Base-by-base conservation (phyloP, 495 filamentous ascomycete species). In the Oleoguttula mirabilis region DNA sequence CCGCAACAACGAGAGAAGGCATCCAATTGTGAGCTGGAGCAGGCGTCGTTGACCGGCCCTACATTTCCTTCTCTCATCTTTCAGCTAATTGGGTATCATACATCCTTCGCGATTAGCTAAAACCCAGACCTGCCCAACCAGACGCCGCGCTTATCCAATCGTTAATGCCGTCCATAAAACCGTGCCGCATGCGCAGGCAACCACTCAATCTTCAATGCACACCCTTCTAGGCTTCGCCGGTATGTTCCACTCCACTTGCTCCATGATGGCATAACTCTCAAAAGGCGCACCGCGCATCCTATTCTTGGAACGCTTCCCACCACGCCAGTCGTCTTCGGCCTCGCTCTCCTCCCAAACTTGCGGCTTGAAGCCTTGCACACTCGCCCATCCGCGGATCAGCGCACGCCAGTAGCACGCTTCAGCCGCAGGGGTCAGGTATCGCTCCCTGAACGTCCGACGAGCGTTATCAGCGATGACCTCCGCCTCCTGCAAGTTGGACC, bases 341-440 rank as follows among this genome's bases (percentile, higher is more conserved):
- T 50, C 16, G 12, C 33, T 20, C 10, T 38, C 32, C 22, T 30
- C 34, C 32, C 32, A 45, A 17, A 45, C 15, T 25, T 45, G 2
- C 19, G 34, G 32, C 42, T 36, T 15, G 15, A 45, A 45, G 3
- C 42, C 42, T 19, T 45, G 42, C 23, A 50, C 48, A 10, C 43
- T 42, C 36, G 41, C 47, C 51, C 54, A 60, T 7, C 20, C 39
- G 15, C 47, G 22, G n/a, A 51, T 41, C 34, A 60, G 32, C 10
- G 41, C 32, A 4, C 57, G 41, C 57, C 57, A 60, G 32, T 60
- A 60, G 39, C 57, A 60, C 8, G 49, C 53, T 34, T 54, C 38
- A 1, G 57, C 55, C 1, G 56, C 57, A 0, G 48, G 52, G 1
- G 57, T 60, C 8, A 60, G 56, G 36, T 60, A 60, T 11, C 53